Base-by-base conservation (phyloP, 202 grass and related monocot genomes). In the Panicum virgatum region DNA sequence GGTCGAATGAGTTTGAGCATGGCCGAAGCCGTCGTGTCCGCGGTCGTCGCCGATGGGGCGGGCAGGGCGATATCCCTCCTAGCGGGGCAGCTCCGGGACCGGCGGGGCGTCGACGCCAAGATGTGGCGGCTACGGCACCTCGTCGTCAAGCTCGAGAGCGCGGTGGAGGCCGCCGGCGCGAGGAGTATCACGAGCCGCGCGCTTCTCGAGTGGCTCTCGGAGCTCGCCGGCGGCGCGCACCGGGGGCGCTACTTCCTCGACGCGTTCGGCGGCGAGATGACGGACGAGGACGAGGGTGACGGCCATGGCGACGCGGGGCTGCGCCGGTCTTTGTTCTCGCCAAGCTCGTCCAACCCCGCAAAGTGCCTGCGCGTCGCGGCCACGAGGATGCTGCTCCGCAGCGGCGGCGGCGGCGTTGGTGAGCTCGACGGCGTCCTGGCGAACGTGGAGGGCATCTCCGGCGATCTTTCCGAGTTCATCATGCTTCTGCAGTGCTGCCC, bases 321-420 rank as follows among this genome's bases (percentile, higher is more conserved):
- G 7, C 30, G 53, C 64, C 53, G 6, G 29, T 39, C 64, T 30
- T 74, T 66, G 59, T 75, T 61, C 12, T 7, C 30, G 16, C 22
- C 70, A 12, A 84, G 42, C 14, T 69, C 63, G n/a, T 42, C 42
- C 82, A 70, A 84, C 51, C 53, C 73, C 51, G 65, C 82, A 34
- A 84, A 78, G 82, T 73, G 65, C 42, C 29, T 84, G 29, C 53
- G 53, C 7, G 63, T 70, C n/a, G 82, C 82, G 64, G 73, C 82
- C 27, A 69, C 42, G 42, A 40, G 30, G 64, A 16, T 70, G 15
- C 40, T 62, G 64, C 46, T 39, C n/a, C 10, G 19, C 50, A 19
- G 50, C 51, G 20, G 73, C 5, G 52, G 16, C 50, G 19, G 19
- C 19, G 56, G 44, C 44, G 44, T 1, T 11, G 51, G 43, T 15